phyloP scores from a whole-genome alignment of 1,139 yeast species.

The Debaryomyces udenii region DNA sequence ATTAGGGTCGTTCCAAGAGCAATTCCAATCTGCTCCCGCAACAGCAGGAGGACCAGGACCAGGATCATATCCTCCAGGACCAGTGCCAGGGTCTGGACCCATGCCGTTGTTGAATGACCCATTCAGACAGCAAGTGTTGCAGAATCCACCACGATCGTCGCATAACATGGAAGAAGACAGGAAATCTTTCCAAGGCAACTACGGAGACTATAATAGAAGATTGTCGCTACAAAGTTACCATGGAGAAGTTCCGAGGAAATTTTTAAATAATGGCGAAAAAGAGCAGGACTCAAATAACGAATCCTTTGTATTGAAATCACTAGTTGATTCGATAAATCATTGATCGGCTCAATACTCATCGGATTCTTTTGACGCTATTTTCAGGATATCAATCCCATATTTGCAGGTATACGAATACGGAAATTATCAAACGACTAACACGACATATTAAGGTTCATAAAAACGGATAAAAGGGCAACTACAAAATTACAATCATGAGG shows the following conservation, averaged over 20 bases:
- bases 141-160: background rate
- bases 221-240: conserved; percentile 6
- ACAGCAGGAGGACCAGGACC: conserved; percentile 2
- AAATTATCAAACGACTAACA: too few relatives aligned
- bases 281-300: conserved; percentile 24
- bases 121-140: conserved; percentile 7
- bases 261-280: conserved; percentile 10
- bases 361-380: too few relatives aligned
- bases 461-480: too few relatives aligned
- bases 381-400: too few relatives aligned
- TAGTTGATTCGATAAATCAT: conserved; percentile 49
- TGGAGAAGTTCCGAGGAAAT: conserved; percentile 13
- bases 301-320: conserved; percentile 42
- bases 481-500: too few relatives aligned
- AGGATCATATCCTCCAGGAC: background rate
- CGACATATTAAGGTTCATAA: too few relatives aligned
- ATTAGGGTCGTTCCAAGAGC: conserved; percentile 5
- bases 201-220: conserved; percentile 10
- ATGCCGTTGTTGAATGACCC: conserved; percentile 12
- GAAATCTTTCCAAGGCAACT: conserved; percentile 3
- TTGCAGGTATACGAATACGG: too few relatives aligned
- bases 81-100: background rate
- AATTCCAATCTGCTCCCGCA: conserved; percentile 6
- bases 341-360: conserved; percentile 7
- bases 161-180: background rate